These are phyloP conservation scores for Penicillium psychrosexuale DNA, from an alignment of 2,329 filamentous ascomycete genomes.

Conservation along the genomic window DNA sequence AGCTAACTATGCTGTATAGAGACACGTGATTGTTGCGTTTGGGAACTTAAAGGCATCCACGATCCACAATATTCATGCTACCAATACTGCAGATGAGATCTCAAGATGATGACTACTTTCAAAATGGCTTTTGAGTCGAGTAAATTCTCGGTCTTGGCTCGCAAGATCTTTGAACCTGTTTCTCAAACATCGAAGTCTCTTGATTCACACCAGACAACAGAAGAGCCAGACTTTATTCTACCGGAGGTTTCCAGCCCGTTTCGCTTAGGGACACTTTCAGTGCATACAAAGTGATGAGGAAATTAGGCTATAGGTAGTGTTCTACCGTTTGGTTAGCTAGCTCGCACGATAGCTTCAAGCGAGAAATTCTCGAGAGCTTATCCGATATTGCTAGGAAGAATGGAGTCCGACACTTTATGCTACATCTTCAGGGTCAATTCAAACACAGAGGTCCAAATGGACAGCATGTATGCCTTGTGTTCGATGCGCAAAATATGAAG, in stretches of 20 bases:
- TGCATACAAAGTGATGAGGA: conserved; percentile 82
- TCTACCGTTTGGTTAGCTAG: conserved; percentile 75
- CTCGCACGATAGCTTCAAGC: neutral
- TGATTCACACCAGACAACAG: neutral
- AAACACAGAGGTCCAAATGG: conserved; percentile 25
- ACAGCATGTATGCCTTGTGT: conserved; percentile 28
- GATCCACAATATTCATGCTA: too few species aligned
- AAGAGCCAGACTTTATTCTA: neutral
- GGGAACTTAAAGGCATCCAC: too few species aligned
- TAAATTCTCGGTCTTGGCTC: too few species aligned
- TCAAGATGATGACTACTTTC: too few species aligned
- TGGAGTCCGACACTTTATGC: neutral
- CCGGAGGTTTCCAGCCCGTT: neutral
- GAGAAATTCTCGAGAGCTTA: neutral
- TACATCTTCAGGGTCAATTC: neutral
- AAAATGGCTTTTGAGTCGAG: too few species aligned
- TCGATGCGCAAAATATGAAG: conserved; percentile 24
- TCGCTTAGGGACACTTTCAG: conserved; percentile 70
- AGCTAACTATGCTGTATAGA: too few species aligned
- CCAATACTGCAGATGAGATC: too few species aligned
- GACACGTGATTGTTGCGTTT: too few species aligned
- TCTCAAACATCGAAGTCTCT: too few species aligned
- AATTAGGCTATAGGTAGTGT: conserved; percentile 92
- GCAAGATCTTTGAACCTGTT: too few species aligned
- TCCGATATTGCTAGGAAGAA: neutral